Evolutionary conservation across 1,284 basidiomycete genomes (phyloP).

Genomic region (Stygiomarasmius scandens): DNA sequence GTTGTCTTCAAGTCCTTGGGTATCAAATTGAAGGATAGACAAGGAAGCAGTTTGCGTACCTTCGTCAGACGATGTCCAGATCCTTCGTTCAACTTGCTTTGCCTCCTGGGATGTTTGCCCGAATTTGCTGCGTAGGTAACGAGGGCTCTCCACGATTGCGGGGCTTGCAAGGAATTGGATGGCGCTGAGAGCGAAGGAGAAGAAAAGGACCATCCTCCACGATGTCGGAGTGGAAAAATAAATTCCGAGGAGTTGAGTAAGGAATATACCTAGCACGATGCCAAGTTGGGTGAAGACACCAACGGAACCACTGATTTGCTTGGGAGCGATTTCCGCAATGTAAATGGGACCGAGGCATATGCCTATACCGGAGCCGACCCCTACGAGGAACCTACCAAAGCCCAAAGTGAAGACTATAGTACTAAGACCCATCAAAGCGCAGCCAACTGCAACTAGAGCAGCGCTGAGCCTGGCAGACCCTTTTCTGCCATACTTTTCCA

Average conservation of each 20-base stretch:
- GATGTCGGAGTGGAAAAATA: conserved; percentile 55
- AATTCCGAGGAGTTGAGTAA: conserved; percentile 72
- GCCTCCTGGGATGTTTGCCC: conserved; percentile 39
- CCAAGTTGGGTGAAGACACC: conserved; percentile 89
- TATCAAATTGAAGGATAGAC: not conserved
- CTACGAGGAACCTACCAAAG: conserved; percentile 78
- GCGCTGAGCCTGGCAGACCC: conserved; percentile 65
- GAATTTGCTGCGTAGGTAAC: conserved; percentile 60
- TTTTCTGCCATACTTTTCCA: conserved; percentile 70
- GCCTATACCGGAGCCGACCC: conserved; percentile 81
- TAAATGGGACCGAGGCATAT: conserved; percentile 88
- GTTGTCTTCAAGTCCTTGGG: not conserved
- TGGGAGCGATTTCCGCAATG: conserved; percentile 80
- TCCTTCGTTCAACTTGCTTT: conserved; percentile 43
- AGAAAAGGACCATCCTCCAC: conserved; percentile 77
- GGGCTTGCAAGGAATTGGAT: conserved; percentile 60
- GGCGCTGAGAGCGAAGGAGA: conserved; percentile 63
- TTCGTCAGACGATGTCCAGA: conserved; percentile 48
- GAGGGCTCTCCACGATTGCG: conserved; percentile 67
- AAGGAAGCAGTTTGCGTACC: not conserved
- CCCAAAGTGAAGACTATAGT: conserved; percentile 59
- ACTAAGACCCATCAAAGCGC: conserved; percentile 66
- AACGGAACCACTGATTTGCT: conserved; percentile 71
- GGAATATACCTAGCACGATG: conserved; percentile 84
- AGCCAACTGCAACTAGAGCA: conserved; percentile 59